phyloP scores from a whole-genome alignment of 192 early-diverging fungal genomes.

The Podila horticola region DNA sequence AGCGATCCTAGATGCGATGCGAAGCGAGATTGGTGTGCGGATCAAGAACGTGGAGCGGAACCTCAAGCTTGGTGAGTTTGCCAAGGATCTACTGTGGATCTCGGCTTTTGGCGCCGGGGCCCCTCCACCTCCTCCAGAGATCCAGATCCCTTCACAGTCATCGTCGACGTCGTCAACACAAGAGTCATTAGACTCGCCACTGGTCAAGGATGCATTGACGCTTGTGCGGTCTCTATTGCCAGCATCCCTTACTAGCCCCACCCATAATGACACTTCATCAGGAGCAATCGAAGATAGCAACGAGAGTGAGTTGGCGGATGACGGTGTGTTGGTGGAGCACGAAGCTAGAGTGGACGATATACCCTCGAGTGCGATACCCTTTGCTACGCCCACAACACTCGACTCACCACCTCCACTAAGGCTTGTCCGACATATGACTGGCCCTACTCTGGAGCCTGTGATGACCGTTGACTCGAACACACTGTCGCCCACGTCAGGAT shows the following conservation, averaged over 20 bases:
- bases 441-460: conserved; percentile 17
- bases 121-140: background rate
- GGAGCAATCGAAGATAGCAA: background rate
- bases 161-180: background rate
- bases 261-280: background rate
- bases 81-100: conserved; percentile 40
- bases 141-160: background rate
- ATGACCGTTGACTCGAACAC: conserved; percentile 10
- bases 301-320: background rate
- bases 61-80: conserved; percentile 41
- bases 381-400: background rate
- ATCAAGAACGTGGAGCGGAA: conserved; percentile 50
- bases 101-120: conserved; percentile 23
- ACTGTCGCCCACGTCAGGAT: background rate
- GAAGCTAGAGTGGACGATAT: background rate
- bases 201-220: conserved; percentile 18
- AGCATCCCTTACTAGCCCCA: background rate
- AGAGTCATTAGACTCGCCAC: background rate
- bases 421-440: conserved; percentile 18
- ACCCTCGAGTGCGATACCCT: background rate
- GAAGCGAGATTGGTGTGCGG: conserved; percentile 40
- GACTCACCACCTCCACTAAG: conserved; percentile 9
- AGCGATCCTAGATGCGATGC: conserved; percentile 40
- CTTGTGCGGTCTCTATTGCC: conserved; percentile 28
- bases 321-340: conserved; percentile 11